Conservation (phyloP, 495 filamentous ascomycete genomes). For the Penicillium egyptiacum region DNA sequence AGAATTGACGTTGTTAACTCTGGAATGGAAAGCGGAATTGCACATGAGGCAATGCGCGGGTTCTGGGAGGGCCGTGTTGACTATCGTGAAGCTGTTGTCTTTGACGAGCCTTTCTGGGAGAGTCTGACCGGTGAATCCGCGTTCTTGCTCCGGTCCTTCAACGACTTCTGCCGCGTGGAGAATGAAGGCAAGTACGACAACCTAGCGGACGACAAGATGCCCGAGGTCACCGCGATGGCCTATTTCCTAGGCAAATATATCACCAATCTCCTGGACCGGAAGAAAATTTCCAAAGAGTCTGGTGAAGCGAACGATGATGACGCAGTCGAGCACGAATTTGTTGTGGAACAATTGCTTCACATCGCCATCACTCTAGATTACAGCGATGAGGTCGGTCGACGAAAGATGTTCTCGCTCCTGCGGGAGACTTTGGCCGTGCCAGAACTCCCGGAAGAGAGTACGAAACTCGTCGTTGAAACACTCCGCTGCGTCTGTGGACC, state of each 20-base stretch:
- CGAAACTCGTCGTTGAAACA: constrained; percentile 81
- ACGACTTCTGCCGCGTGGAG: constrained; percentile 79
- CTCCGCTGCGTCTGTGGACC: constrained; percentile 77
- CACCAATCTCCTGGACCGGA: constrained; percentile 68
- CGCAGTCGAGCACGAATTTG: constrained; percentile 82
- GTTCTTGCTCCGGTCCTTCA: constrained; percentile 87
- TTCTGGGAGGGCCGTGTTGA: constrained; percentile 96
- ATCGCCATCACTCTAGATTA: constrained; percentile 92
- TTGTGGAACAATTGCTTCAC: constrained; percentile 90
- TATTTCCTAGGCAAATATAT: constrained; percentile 78
- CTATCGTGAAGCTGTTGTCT: constrained; percentile 76
- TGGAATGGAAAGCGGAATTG: constrained; percentile 84
- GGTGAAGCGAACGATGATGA: constrained; percentile 75
- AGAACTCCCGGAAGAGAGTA: constrained; percentile 88
- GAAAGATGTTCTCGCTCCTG: constrained; percentile 91
- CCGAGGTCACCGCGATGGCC: constrained; percentile 86
- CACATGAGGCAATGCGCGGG: constrained; percentile 85
- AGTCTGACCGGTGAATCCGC: constrained; percentile 78
- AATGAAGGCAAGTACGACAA: constrained; percentile 68
- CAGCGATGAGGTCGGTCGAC: constrained; percentile 87
- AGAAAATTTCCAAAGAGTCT: constrained; percentile 54
- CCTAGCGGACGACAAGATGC: constrained; percentile 86
- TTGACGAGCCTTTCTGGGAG: constrained; percentile 88
- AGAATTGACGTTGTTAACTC: constrained; percentile 91
- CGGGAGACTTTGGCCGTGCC: constrained; percentile 81